phyloP scores from a whole-genome alignment of 108 stramenopile genomes.

The Mayamaea pseudoterrestris region DNA sequence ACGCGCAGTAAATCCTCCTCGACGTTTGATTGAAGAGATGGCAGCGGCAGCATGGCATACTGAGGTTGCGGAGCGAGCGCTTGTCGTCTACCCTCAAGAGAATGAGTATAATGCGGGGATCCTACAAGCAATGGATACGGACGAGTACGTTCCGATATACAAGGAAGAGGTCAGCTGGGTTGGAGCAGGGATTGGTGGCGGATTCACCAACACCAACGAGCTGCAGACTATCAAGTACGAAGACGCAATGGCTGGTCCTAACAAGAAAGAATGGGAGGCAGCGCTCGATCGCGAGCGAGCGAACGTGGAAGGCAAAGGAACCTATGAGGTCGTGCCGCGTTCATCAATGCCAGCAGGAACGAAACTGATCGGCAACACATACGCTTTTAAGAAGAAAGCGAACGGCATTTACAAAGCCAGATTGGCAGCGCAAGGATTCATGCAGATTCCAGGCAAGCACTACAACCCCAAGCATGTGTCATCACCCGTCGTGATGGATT shows the following conservation, averaged over 20 bases:
- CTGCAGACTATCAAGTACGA: slow-evolving; percentile 27
- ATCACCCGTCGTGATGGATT: slow-evolving; percentile 21
- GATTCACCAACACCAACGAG: slow-evolving; percentile 21
- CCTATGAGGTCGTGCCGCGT: slow-evolving; percentile 5
- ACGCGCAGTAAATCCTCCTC: background rate
- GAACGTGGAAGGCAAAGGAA: slow-evolving; percentile 15
- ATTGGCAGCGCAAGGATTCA: slow-evolving; percentile 21
- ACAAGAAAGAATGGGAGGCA: slow-evolving; percentile 17
- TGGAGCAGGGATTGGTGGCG: no score
- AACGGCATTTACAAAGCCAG: slow-evolving; percentile 23
- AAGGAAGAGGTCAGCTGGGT: slow-evolving; percentile 10
- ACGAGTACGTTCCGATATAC: background rate
- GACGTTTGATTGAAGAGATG: background rate
- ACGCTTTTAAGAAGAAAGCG: slow-evolving; percentile 39
- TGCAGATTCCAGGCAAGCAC: slow-evolving; percentile 17
- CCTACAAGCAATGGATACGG: slow-evolving; percentile 1
- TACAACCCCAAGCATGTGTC: slow-evolving; percentile 11
- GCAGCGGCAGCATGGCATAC: background rate
- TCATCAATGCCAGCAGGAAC: slow-evolving; percentile 16
- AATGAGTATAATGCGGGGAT: background rate
- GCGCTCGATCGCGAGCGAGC: slow-evolving; percentile 27
- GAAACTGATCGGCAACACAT: slow-evolving; percentile 16
- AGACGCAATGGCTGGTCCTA: slow-evolving; percentile 18
- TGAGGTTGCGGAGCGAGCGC: background rate
- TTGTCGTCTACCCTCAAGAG: background rate